A percentile compares a stretch with the other conserved stretches of the same genome.
These are phyloP conservation scores for Colletotrichum costaricense DNA, from an alignment of 2,329 filamentous ascomycete species.

Conservation along the genomic window DNA sequence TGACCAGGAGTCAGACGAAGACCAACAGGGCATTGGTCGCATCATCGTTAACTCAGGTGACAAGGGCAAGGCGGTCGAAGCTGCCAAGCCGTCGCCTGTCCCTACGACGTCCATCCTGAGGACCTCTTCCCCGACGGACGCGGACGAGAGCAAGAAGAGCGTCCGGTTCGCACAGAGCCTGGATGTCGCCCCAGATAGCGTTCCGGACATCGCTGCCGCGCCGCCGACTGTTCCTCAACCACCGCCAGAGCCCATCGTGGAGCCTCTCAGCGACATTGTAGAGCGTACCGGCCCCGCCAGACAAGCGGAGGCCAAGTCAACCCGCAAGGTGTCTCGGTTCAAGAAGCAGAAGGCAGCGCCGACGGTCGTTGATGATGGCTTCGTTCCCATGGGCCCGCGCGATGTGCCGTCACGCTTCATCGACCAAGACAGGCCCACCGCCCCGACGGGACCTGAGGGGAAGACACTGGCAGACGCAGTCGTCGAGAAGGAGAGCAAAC, in stretches of 20 bases:
- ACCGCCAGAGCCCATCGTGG: conserved; percentile 48
- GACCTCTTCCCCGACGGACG: conserved; percentile 30
- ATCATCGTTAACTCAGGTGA: conserved; percentile 57
- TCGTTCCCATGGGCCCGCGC: conserved; percentile 54
- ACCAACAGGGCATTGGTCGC: conserved; percentile 66
- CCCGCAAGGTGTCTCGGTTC: conserved; percentile 62
- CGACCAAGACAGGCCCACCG: conserved; percentile 49
- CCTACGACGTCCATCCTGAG: conserved; percentile 34
- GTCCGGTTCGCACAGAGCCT: conserved; percentile 84
- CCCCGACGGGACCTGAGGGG: conserved; percentile 62
- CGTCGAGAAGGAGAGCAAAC: conserved; percentile 62
- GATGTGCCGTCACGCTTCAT: conserved; percentile 55
- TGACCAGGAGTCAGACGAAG: conserved; percentile 49
- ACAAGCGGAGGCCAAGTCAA: conserved; percentile 41
- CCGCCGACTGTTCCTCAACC: not conserved
- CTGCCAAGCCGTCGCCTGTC: conserved; percentile 10
- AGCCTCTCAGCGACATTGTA: conserved; percentile 65
- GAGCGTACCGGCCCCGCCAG: conserved; percentile 53
- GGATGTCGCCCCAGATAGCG: conserved; percentile 69
- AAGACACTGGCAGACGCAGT: conserved; percentile 69
- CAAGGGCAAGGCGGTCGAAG: conserved; percentile 6
- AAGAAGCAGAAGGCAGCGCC: conserved; percentile 48
- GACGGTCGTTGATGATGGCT: conserved; percentile 41
- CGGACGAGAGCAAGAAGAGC: conserved; percentile 67
- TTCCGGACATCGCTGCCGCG: not conserved